Percentiles rank a stretch among this genome's conserved stretches.
phyloP scores from a whole-genome alignment of 2,329 filamentous ascomycete genomes.

The Fusarium xyrophilum region DNA sequence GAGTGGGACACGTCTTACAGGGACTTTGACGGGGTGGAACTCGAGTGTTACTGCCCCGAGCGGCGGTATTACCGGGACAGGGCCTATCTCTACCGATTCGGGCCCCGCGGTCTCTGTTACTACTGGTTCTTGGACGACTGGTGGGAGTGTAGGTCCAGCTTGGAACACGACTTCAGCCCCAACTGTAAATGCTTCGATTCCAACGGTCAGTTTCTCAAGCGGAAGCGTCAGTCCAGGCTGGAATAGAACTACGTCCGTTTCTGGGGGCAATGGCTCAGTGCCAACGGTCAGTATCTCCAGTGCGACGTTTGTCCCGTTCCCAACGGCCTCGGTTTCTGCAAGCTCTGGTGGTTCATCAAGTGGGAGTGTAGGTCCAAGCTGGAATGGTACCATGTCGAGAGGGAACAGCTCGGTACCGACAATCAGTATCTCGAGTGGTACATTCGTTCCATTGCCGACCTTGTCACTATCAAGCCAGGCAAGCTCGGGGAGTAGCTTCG shows the following conservation, averaged over 20 bases:
- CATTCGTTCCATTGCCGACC: constrained; percentile 2
- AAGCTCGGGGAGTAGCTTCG: neutral
- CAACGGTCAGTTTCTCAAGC: neutral
- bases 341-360: neutral
- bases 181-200: neutral
- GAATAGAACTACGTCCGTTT: neutral
- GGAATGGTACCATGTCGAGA: constrained; percentile 6
- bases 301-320: neutral
- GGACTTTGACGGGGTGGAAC: constrained; percentile 15
- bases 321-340: neutral
- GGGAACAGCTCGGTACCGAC: neutral
- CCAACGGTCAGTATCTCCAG: neutral
- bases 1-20: constrained; percentile 20
- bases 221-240: neutral
- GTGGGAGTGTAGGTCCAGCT: neutral
- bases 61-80: neutral
- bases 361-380: neutral
- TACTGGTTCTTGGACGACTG: neutral
- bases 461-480: neutral
- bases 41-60: constrained; percentile 17
- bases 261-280: neutral
- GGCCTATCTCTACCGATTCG: neutral
- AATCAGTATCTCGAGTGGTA: neutral
- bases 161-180: neutral
- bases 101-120: neutral